Evolutionary conservation across 495 filamentous ascomycete species (phyloP).

Genomic region (Xylaria bambusicola): DNA sequence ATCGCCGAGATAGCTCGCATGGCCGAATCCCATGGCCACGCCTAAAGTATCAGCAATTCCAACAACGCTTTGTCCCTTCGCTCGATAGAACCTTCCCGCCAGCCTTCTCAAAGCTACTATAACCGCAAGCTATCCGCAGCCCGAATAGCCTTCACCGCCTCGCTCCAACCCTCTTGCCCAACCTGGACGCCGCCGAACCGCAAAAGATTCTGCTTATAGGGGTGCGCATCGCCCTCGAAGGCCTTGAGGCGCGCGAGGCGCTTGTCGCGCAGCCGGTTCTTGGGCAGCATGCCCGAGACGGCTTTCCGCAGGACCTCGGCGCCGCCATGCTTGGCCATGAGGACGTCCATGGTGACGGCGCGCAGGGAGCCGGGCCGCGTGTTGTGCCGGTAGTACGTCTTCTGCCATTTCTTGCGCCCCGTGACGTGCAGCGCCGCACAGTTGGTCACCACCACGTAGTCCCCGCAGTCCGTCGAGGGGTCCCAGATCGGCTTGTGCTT

Average conservation of each 20-base stretch:
- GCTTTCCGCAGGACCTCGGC: conserved; percentile 90
- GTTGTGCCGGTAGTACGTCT: conserved; percentile 92
- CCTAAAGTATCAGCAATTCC: too few relatives aligned
- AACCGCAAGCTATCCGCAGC: conserved; percentile 43
- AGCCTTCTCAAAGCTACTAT: conserved; percentile 22
- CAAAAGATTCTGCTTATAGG: conserved; percentile 86
- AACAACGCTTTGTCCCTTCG: too few relatives aligned
- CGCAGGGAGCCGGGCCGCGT: conserved; percentile 85
- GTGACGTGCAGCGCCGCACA: conserved; percentile 86
- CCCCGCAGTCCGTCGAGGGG: conserved; percentile 94
- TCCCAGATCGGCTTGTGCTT: conserved; percentile 99
- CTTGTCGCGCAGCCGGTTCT: conserved; percentile 88
- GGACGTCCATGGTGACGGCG: conserved; percentile 88
- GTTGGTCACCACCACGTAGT: conserved; percentile 93
- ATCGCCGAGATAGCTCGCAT: conserved; percentile 7
- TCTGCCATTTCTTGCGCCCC: conserved; percentile 88
- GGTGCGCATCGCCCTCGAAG: conserved; percentile 88
- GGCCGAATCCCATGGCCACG: not conserved
- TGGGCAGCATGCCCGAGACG: conserved; percentile 95
- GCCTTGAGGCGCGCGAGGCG: conserved; percentile 88
- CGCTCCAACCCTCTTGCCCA: conserved; percentile 49
- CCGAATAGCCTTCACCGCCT: conserved; percentile 42
- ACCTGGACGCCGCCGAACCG: conserved; percentile 63
- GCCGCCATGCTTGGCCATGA: conserved; percentile 93
- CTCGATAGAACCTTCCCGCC: too few relatives aligned